Evolutionary conservation across 352 stramenopile genomes (phyloP).

Genomic region (Discostella stelligera): DNA sequence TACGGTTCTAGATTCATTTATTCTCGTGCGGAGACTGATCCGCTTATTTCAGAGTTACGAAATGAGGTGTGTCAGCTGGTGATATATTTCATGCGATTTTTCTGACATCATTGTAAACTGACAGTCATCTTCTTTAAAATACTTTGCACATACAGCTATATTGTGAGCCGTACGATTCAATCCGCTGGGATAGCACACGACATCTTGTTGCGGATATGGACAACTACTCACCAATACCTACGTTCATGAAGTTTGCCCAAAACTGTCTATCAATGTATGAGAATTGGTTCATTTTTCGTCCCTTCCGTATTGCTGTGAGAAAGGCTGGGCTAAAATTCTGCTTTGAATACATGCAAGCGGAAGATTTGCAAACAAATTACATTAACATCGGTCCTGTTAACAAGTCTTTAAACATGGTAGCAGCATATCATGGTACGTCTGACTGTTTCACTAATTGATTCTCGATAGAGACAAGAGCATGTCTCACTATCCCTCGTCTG

Average conservation of each 20-base stretch:
- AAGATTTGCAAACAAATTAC: slow-evolving; percentile 90
- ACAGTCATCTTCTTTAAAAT: neutral
- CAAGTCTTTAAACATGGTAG: slow-evolving; percentile 89
- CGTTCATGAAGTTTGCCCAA: slow-evolving; percentile 84
- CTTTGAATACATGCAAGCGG: slow-evolving; percentile 85
- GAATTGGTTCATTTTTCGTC: slow-evolving; percentile 68
- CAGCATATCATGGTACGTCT: slow-evolving; percentile 62
- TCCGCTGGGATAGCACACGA: slow-evolving; percentile 82
- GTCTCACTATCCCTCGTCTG: slow-evolving; percentile 6
- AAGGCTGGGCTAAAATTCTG: slow-evolving; percentile 77
- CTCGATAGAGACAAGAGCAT: neutral
- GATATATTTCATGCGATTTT: neutral
- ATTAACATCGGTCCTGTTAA: slow-evolving; percentile 91
- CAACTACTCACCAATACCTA: slow-evolving; percentile 87
- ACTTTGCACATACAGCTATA: slow-evolving; percentile 77
- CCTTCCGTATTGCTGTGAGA: slow-evolving; percentile 74
- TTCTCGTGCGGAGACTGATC: slow-evolving; percentile 77
- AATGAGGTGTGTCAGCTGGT: slow-evolving; percentile 45
- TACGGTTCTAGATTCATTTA: slow-evolving; percentile 85
- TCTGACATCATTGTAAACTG: neutral
- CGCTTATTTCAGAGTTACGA: slow-evolving; percentile 77
- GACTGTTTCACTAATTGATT: neutral
- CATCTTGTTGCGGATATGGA: slow-evolving; percentile 83
- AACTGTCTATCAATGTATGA: slow-evolving; percentile 85
- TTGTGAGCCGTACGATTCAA: slow-evolving; percentile 74